Conservation (phyloP, 805 yeast genomes). For the Wickerhamiella sorbophila region DNA sequence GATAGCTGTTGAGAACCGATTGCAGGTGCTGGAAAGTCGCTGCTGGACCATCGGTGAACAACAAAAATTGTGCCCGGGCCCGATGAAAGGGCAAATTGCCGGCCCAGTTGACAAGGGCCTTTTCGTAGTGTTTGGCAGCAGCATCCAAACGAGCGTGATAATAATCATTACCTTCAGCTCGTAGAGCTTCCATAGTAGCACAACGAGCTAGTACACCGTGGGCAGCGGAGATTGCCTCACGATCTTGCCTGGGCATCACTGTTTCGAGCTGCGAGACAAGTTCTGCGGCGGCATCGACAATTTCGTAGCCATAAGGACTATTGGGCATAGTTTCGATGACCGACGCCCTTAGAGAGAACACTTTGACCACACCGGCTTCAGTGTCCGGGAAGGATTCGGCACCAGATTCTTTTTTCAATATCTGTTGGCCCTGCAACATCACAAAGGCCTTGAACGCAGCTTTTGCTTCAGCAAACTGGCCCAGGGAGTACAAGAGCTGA, state of each 20-base stretch:
- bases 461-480: constrained; percentile 21
- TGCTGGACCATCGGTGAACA: constrained; percentile 14
- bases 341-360: constrained; percentile 12
- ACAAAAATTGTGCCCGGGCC: constrained; percentile 22
- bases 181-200: constrained; percentile 5
- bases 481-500: constrained; percentile 18
- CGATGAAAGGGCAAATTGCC: constrained; percentile 11
- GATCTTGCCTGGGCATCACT: constrained; percentile 12
- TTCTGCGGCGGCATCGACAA: not conserved
- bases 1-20: constrained; percentile 24
- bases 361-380: constrained; percentile 13
- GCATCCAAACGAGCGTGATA: constrained; percentile 7
- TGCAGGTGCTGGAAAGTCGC: constrained; percentile 19
- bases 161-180: constrained; percentile 10
- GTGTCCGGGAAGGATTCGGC: constrained; percentile 16
- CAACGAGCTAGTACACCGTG: constrained; percentile 11
- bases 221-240: constrained; percentile 1
- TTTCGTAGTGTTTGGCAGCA: constrained; percentile 14
- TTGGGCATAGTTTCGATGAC: constrained; percentile 11
- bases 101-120: constrained; percentile 8
- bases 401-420: constrained; percentile 17
- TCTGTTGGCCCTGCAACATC: constrained; percentile 19
- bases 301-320: constrained; percentile 7
- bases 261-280: constrained; percentile 4
- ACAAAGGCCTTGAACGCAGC: constrained; percentile 24